These are phyloP conservation scores for Nicotiana noctiflora DNA, from an alignment of 257 asterid species.

Conservation along the genomic window DNA sequence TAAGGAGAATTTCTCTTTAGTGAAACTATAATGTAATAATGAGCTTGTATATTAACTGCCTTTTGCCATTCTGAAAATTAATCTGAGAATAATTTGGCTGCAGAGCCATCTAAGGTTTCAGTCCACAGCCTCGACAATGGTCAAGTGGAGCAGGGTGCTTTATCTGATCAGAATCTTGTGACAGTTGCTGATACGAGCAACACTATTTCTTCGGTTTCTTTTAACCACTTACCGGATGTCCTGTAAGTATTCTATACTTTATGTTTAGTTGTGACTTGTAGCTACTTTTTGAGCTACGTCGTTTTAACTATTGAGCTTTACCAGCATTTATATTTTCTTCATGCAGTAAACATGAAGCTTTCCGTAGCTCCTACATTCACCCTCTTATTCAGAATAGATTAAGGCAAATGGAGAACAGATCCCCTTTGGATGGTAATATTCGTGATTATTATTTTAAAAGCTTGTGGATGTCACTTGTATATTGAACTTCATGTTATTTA, in stretches of 20 bases:
- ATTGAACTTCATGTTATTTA: conserved; percentile 24
- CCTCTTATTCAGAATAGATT: conserved; percentile 53
- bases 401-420: conserved; percentile 36
- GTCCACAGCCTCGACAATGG: conserved; percentile 28
- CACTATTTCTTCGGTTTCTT: conserved; percentile 12
- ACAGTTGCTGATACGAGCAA: conserved; percentile 6
- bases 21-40: neutral
- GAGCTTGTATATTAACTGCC: neutral
- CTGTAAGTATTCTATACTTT: conserved; percentile 39
- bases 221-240: conserved; percentile 17
- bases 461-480: conserved; percentile 2
- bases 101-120: conserved; percentile 26
- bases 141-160: conserved; percentile 27
- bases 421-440: conserved; percentile 25
- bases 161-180: conserved; percentile 25
- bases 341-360: conserved; percentile 48
- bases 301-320: neutral
- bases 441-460: conserved; percentile 43
- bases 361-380: conserved; percentile 42
- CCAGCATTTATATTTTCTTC: conserved; percentile 8
- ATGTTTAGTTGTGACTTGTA: neutral
- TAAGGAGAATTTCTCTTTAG: neutral
- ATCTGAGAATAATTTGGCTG: conserved; percentile 25
- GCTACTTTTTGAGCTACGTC: conserved; percentile 4
- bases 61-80: neutral